Percentiles rank a stretch among this genome's conserved stretches.
phyloP scores from a whole-genome alignment of 2,329 filamentous ascomycete species.

The Geosmithia morbida region DNA sequence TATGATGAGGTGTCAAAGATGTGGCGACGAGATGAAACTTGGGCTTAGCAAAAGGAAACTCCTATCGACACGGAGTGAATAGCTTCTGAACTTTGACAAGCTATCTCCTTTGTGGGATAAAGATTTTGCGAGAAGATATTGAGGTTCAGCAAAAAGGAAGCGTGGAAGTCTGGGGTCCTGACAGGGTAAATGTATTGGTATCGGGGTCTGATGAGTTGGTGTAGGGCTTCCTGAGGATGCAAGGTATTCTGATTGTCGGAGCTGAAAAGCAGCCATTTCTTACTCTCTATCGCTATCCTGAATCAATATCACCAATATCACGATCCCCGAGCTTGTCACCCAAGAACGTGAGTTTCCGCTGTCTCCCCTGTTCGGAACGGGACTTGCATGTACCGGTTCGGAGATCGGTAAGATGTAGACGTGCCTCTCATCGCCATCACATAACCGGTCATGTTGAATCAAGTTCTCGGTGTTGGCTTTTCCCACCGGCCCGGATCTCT shows the following conservation, averaged over 20 bases:
- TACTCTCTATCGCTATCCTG: no score
- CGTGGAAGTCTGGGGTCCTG: no score
- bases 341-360: neutral
- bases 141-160: no score
- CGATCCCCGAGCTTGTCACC: neutral
- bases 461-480: neutral
- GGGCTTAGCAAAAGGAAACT: neutral
- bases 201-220: no score
- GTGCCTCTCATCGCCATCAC: neutral
- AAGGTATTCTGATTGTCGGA: no score
- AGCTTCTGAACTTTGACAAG: neutral
- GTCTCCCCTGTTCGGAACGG: neutral
- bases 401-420: neutral
- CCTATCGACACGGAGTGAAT: neutral
- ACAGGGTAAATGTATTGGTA: no score
- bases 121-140: neutral
- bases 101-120: neutral
- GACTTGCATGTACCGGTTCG: neutral
- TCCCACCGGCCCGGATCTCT: neutral
- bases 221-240: no score
- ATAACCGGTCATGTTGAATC: neutral
- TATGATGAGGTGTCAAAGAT: neutral
- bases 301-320: neutral
- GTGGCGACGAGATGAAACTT: neutral
- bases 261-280: neutral